These are phyloP conservation scores for Yamadazyma dushanensis DNA, from an alignment of 1,139 yeast genomes.

Conservation along the genomic window DNA sequence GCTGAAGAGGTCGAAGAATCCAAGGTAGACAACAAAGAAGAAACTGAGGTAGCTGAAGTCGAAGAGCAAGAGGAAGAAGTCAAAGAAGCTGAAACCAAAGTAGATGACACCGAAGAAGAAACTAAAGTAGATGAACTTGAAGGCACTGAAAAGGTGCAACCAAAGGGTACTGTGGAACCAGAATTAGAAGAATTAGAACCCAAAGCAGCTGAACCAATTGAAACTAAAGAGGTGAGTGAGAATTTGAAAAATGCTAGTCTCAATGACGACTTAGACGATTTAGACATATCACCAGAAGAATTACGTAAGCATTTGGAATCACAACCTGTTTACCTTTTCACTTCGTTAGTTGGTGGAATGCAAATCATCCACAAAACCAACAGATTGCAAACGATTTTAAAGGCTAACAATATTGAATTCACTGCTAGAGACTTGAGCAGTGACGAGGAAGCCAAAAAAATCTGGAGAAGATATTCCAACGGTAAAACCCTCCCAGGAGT, in stretches of 20 bases:
- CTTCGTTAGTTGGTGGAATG: slow-evolving; percentile 90
- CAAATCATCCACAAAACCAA: slow-evolving; percentile 82
- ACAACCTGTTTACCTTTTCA: slow-evolving; percentile 71
- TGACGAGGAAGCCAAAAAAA: slow-evolving; percentile 78
- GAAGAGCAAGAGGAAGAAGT: slow-evolving; percentile 1
- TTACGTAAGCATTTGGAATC: slow-evolving; percentile 45
- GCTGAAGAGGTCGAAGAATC: slow-evolving; percentile 12
- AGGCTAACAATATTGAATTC: slow-evolving; percentile 71
- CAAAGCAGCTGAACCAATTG: slow-evolving; percentile 3
- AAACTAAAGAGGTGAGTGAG: slow-evolving; percentile 4
- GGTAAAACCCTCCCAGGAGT: slow-evolving; percentile 89
- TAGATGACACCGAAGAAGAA: slow-evolving; percentile 1
- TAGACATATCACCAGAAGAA: slow-evolving; percentile 46
- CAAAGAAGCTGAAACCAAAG: neutral
- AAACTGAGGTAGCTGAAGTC: neutral
- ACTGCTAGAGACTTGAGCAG: slow-evolving; percentile 81
- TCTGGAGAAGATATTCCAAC: slow-evolving; percentile 78
- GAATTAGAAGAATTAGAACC: slow-evolving; percentile 1
- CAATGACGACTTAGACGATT: slow-evolving; percentile 28
- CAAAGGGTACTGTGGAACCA: slow-evolving; percentile 1
- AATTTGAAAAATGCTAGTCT: slow-evolving; percentile 3
- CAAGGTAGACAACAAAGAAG: slow-evolving; percentile 2
- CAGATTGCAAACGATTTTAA: slow-evolving; percentile 70
- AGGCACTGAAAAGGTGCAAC: slow-evolving; percentile 1
- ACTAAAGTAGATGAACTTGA: slow-evolving; percentile 2